phyloP scores from a whole-genome alignment of 139 green algal species.

The Eudorina sp. region DNA sequence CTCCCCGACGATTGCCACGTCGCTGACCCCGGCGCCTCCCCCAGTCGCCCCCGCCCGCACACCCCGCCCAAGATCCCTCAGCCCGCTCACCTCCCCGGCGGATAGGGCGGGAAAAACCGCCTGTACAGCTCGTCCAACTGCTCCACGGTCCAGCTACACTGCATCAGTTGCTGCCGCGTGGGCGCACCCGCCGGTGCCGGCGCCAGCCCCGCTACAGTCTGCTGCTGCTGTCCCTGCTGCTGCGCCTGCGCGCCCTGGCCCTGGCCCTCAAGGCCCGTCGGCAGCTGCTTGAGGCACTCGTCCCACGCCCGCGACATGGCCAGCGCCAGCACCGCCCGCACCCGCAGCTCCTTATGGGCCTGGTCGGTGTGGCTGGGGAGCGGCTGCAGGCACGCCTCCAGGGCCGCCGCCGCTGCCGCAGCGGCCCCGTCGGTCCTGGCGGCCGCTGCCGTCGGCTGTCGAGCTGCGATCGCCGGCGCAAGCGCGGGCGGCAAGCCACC shows the following conservation, averaged over 20 bases:
- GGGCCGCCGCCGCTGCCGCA: not conserved
- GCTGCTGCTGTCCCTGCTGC: not conserved
- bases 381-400: not conserved
- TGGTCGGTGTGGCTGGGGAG: not conserved
- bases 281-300: not conserved
- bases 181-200: not conserved
- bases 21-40: not conserved
- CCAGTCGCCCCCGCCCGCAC: not conserved
- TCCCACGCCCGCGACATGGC: conserved; percentile 9
- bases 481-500: too few relatives aligned
- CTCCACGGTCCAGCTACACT: not conserved
- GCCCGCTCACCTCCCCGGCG: conserved; percentile 12
- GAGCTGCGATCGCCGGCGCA: too few relatives aligned
- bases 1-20: not conserved
- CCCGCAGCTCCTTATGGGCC: not conserved
- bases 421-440: not conserved
- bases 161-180: conserved; percentile 1
- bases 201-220: not conserved
- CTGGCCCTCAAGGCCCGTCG: not conserved
- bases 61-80: not conserved
- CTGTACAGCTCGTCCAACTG: conserved; percentile 4
- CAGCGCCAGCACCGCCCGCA: conserved; percentile 10
- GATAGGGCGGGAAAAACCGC: not conserved
- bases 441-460: not conserved
- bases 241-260: not conserved